These are phyloP conservation scores for Acanthamoeba castellanii DNA, from an alignment of 208 protist genomes.

Conservation along the genomic window DNA sequence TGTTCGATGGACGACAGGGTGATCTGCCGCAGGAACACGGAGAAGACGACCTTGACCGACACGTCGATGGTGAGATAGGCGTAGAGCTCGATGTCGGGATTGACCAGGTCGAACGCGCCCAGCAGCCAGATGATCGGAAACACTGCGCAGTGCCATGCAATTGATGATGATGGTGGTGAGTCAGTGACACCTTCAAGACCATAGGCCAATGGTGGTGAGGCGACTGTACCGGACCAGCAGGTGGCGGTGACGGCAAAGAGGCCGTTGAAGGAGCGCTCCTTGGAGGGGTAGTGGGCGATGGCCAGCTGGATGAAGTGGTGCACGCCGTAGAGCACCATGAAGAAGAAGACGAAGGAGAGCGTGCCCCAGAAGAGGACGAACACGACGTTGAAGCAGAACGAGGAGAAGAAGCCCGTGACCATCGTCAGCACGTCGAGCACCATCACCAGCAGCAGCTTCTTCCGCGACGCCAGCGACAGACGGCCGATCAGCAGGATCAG, in stretches of 20 bases:
- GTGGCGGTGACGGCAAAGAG: background rate
- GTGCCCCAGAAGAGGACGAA: slow-evolving; percentile 47
- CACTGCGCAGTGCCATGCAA: background rate
- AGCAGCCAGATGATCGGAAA: slow-evolving; percentile 44
- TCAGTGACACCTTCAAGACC: too few relatives aligned
- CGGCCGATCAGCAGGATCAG: slow-evolving; percentile 31
- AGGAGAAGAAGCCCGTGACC: slow-evolving; percentile 41
- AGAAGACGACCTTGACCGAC: slow-evolving; percentile 46
- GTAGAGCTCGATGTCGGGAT: slow-evolving; percentile 34
- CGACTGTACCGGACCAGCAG: background rate
- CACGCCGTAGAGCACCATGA: slow-evolving; percentile 34
- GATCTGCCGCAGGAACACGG: slow-evolving; percentile 26
- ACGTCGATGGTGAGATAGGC: slow-evolving; percentile 55
- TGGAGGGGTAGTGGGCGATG: slow-evolving; percentile 21
- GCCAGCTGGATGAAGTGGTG: slow-evolving; percentile 48
- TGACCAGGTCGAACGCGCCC: slow-evolving; percentile 37
- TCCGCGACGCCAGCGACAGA: background rate
- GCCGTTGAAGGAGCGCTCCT: slow-evolving; percentile 17
- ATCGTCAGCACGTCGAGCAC: slow-evolving; percentile 14
- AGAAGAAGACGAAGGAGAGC: slow-evolving; percentile 41
- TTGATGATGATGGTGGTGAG: too few relatives aligned
- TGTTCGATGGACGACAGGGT: slow-evolving; percentile 1
- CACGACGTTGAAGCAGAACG: slow-evolving; percentile 14
- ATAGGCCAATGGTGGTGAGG: too few relatives aligned
- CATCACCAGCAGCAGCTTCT: slow-evolving; percentile 6